These are phyloP conservation scores for Dioscorea alata DNA, from an alignment of 106 monocot genomes.

Conservation along the genomic window DNA sequence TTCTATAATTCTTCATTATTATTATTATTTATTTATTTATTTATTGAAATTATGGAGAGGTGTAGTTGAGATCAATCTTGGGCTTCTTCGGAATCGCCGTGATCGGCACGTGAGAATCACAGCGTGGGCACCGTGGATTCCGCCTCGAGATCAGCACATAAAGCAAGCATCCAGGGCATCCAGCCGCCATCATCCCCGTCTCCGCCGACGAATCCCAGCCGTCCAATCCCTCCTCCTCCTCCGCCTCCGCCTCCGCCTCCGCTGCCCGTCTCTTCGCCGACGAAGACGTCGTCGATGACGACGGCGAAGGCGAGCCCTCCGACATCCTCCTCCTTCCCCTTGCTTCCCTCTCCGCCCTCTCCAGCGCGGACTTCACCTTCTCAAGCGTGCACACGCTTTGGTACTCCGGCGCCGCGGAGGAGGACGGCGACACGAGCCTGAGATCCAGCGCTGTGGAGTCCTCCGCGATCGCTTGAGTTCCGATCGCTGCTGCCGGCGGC, in stretches of 20 bases:
- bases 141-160: slow-evolving; percentile 59
- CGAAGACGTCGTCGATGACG: slow-evolving; percentile 18
- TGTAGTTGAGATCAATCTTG: slow-evolving; percentile 46
- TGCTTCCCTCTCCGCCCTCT: slow-evolving; percentile 26
- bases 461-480: background rate
- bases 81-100: slow-evolving; percentile 28
- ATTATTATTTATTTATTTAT: too few relatives aligned
- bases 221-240: slow-evolving; percentile 6
- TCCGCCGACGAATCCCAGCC: slow-evolving; percentile 9
- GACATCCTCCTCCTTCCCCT: background rate
- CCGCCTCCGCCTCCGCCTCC: slow-evolving; percentile 5
- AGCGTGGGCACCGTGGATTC: slow-evolving; percentile 68
- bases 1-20: too few relatives aligned
- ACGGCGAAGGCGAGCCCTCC: slow-evolving; percentile 13
- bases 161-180: slow-evolving; percentile 62
- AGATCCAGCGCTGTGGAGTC: slow-evolving; percentile 21
- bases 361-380: slow-evolving; percentile 64
- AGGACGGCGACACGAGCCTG: slow-evolving; percentile 11
- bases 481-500: background rate
- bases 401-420: slow-evolving; percentile 16
- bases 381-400: slow-evolving; percentile 76
- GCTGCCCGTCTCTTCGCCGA: slow-evolving; percentile 9
- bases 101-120: slow-evolving; percentile 39
- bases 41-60: too few relatives aligned
- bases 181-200: slow-evolving; percentile 49